Evolutionary conservation across 164 flowering plant species (phyloP), one percentile per base, ranked within the genome.

Genomic region (Annona cherimola): DNA sequence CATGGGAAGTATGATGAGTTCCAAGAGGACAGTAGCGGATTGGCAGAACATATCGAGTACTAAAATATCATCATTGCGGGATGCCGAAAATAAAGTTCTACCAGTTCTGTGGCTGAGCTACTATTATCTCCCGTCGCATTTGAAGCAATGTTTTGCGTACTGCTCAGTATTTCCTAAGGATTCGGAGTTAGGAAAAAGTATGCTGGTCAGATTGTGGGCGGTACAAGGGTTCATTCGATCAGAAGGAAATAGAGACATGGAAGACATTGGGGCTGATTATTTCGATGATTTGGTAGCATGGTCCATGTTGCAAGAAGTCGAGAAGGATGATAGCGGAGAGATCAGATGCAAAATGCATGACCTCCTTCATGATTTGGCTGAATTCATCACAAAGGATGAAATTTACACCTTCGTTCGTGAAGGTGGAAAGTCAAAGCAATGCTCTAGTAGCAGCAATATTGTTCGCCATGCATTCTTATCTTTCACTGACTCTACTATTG

Each of bases 121-220:
- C 43, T 26, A 70, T 46, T 46, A 59, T 26, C 19, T 75, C 14
- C 66, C 72, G 0, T 6, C 9, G 6, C 59, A 42, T 12, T 18
- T 70, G 59, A 75, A 75, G 62, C 69, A 54, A 5, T 75, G 77
- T 26, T 75, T 75, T 45, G 43, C 70, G 2, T 70, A 64, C 45
- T 70, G 73, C 41, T 39, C 73, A 0, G 14, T 70, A 19, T 75
- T 70, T 61, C 69, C 65, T 3, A 70, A 75, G 67, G 73, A 66
- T 42, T 14, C 40, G n/a, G 1, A 19, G 18, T 54, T 65, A 1
- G 42, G 42, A 1, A 66, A 61, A n/a, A 67, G 59, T 18, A 12
- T 0, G 12, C 19, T 75, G 40, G 65, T 70, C 45, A 42, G 45
- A 61, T 39, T 70, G 45, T 75, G 77, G 77, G 59, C 70, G 74